Conservation (phyloP, 768 basidiomycete species). For the Phallus indusiatus region DNA sequence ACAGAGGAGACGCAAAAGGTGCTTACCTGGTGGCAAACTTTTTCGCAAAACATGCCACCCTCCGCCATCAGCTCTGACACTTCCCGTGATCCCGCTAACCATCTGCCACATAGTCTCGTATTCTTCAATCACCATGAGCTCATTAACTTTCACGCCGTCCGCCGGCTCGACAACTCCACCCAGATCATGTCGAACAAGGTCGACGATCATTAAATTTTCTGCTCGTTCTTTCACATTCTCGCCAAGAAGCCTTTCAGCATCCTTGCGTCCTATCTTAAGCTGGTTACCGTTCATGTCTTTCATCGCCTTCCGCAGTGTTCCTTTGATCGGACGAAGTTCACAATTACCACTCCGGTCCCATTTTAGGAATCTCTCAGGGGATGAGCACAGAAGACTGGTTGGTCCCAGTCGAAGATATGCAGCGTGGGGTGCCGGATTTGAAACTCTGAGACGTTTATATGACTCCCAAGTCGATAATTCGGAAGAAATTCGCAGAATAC, state of each 20-base stretch:
- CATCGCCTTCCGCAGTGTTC: conserved; percentile 70
- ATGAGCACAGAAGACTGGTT: conserved; percentile 73
- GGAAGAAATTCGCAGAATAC: conserved; percentile 34
- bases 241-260: conserved; percentile 52
- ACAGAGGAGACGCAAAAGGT: not conserved
- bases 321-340: conserved; percentile 92
- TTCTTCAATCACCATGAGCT: conserved; percentile 83
- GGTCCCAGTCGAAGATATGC: conserved; percentile 72
- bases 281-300: conserved; percentile 15
- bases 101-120: conserved; percentile 94
- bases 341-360: conserved; percentile 55
- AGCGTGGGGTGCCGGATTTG: conserved; percentile 86
- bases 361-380: conserved; percentile 87
- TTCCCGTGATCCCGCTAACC: conserved; percentile 87
- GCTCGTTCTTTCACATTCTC: conserved; percentile 84
- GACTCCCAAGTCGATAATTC: conserved; percentile 54
- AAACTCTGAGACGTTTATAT: conserved; percentile 58
- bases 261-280: conserved; percentile 43
- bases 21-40: conserved; percentile 78
- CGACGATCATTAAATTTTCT: conserved; percentile 97
- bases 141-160: conserved; percentile 69
- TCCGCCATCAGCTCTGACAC: conserved; percentile 35
- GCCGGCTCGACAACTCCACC: conserved; percentile 60
- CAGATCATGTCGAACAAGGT: conserved; percentile 89
- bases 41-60: conserved; percentile 73